Percentiles rank a stretch among this genome's conserved stretches.
Evolutionary conservation across 306 rosid genomes (phyloP).

Genomic region (Clitoria ternatea): DNA sequence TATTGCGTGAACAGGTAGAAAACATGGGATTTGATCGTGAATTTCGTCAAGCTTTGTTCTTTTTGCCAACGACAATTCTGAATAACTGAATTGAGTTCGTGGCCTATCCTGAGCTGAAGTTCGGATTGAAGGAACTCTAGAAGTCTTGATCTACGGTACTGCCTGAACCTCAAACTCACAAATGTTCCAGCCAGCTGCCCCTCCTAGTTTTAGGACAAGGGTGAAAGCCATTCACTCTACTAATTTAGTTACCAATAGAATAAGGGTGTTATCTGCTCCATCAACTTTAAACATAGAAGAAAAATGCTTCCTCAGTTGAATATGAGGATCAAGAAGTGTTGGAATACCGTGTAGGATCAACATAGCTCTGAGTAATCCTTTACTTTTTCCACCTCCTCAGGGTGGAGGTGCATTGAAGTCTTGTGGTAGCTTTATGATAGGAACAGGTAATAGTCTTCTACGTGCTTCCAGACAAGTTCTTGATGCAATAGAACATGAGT

Average conservation of each 20-base stretch:
- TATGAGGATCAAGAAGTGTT: slow-evolving; percentile 51
- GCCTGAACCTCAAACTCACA: slow-evolving; percentile 56
- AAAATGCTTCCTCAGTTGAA: slow-evolving; percentile 44
- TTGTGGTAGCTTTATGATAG: slow-evolving; percentile 53
- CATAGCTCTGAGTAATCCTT: slow-evolving; percentile 64
- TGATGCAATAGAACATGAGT: slow-evolving; percentile 61
- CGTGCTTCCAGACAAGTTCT: slow-evolving; percentile 34
- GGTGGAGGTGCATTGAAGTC: slow-evolving; percentile 38
- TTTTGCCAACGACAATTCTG: no score
- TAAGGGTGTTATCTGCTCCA: slow-evolving; percentile 74
- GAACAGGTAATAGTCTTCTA: slow-evolving; percentile 44
- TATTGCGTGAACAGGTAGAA: no score
- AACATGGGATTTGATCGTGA: no score
- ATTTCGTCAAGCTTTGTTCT: no score
- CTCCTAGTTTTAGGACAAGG: slow-evolving; percentile 67
- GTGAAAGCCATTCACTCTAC: slow-evolving; percentile 52
- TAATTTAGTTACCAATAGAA: slow-evolving; percentile 32
- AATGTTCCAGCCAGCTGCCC: slow-evolving; percentile 56
- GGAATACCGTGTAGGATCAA: slow-evolving; percentile 27
- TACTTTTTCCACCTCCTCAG: slow-evolving; percentile 76
- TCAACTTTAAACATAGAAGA: slow-evolving; percentile 63
- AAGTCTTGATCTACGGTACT: slow-evolving; percentile 42
- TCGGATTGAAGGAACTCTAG: no score
- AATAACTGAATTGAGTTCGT: no score
- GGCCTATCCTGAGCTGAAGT: no score